Evolutionary conservation across 148 eudicot genomes (phyloP).

Genomic region (Hydrangea macrophylla): DNA sequence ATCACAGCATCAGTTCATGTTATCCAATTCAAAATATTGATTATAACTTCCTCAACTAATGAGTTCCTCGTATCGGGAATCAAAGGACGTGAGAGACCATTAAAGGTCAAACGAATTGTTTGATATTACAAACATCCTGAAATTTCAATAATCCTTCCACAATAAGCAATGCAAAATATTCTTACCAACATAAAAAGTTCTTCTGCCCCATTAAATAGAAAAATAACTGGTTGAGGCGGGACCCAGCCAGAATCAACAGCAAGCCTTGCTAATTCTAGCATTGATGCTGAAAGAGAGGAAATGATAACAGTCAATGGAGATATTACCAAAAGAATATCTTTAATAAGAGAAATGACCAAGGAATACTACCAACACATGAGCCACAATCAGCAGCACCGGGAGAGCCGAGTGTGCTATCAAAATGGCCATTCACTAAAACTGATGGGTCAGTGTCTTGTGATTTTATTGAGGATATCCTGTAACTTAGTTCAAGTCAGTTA

Average conservation of each 20-base stretch:
- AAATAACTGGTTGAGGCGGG: conserved; percentile 82
- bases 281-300: conserved; percentile 56
- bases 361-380: conserved; percentile 90
- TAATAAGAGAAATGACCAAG: not conserved
- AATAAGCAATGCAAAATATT: not conserved
- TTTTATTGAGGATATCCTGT: conserved; percentile 72
- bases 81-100: not conserved
- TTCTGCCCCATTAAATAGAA: conserved; percentile 97
- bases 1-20: not conserved
- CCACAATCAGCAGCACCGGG: conserved; percentile 99
- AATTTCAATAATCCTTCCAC: not conserved
- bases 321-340: not conserved
- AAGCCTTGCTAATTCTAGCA: conserved; percentile 86
- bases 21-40: not conserved
- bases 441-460: conserved; percentile 69
- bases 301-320: conserved; percentile 10
- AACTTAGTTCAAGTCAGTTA: conserved; percentile 19
- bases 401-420: conserved; percentile 82
- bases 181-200: conserved; percentile 96
- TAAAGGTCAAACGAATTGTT: conserved; percentile 2
- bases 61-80: not conserved
- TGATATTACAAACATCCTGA: not conserved
- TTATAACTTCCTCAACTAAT: not conserved
- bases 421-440: conserved; percentile 87
- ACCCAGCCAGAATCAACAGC: conserved; percentile 84